phyloP scores from a whole-genome alignment of 2,329 filamentous ascomycete species.

The Dactylellina leptospora region DNA sequence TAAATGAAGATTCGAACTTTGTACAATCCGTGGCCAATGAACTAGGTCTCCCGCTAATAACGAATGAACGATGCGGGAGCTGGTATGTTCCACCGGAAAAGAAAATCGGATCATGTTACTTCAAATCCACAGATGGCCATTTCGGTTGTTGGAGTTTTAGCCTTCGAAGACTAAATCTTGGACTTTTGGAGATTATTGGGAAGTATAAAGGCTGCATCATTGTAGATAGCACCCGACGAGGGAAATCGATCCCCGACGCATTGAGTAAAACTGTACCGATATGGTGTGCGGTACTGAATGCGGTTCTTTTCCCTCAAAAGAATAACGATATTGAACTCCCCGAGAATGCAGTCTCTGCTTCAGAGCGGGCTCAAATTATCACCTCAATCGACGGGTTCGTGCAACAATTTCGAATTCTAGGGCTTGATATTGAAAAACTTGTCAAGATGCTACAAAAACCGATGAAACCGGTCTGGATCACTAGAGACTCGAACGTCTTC shows the following conservation, averaged over 20 bases:
- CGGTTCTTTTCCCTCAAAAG: slow-evolving; percentile 73
- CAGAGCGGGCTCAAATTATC: slow-evolving; percentile 82
- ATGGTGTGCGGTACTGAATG: slow-evolving; percentile 89
- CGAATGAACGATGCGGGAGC: slow-evolving; percentile 93
- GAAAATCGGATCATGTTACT: slow-evolving; percentile 83
- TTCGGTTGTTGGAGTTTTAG: slow-evolving; percentile 91
- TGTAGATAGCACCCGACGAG: slow-evolving; percentile 89
- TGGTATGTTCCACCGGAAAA: slow-evolving; percentile 80
- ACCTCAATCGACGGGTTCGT: slow-evolving; percentile 69
- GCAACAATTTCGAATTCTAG: slow-evolving; percentile 22
- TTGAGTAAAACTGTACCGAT: slow-evolving; percentile 92
- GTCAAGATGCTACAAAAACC: slow-evolving; percentile 15
- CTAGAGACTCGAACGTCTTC: slow-evolving; percentile 20
- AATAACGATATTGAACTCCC: slow-evolving; percentile 71
- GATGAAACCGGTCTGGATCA: slow-evolving; percentile 43
- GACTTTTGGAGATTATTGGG: slow-evolving; percentile 75
- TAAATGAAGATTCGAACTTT: slow-evolving; percentile 78
- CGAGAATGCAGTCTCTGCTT: slow-evolving; percentile 74
- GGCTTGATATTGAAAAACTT: slow-evolving; percentile 29
- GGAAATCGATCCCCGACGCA: slow-evolving; percentile 94
- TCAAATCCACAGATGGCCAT: slow-evolving; percentile 98
- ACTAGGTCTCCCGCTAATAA: slow-evolving; percentile 75
- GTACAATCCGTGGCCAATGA: slow-evolving; percentile 70
- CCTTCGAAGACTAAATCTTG: slow-evolving; percentile 81
- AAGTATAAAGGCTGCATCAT: slow-evolving; percentile 78